These are phyloP conservation scores for Bacidia gigantensis DNA, from an alignment of 495 filamentous ascomycete species.

Conservation along the genomic window DNA sequence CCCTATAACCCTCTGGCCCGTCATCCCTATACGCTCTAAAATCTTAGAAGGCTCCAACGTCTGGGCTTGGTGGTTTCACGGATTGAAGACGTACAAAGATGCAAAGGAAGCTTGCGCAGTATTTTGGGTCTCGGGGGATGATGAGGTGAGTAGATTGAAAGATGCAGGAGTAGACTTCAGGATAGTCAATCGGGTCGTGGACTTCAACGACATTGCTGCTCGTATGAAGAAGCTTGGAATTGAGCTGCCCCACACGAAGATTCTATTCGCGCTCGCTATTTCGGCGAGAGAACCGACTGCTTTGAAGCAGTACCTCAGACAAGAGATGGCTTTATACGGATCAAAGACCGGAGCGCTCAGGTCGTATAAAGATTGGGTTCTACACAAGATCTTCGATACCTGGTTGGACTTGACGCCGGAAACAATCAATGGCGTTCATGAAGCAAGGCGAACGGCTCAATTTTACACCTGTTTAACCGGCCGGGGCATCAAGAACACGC, in stretches of 20 bases:
- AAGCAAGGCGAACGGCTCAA: not conserved
- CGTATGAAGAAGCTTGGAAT: not conserved
- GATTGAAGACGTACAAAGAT: no score
- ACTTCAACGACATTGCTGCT: not conserved
- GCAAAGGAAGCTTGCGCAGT: no score
- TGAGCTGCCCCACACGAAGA: not conserved
- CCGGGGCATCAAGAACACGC: not conserved
- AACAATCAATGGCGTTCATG: no score
- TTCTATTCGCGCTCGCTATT: not conserved
- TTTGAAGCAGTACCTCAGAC: slow-evolving; percentile 1
- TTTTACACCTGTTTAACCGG: not conserved
- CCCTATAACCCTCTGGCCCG: no score
- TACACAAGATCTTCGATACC: not conserved
- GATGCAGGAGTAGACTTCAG: not conserved
- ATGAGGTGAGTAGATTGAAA: not conserved
- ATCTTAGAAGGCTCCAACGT: no score
- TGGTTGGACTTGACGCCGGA: no score
- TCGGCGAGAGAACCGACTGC: not conserved
- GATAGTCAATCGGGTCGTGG: not conserved
- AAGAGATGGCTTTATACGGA: not conserved
- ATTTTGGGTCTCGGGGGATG: not conserved
- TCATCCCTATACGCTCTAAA: no score
- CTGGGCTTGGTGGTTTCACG: no score
- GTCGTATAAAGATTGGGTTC: not conserved
- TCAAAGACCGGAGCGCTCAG: not conserved